These are phyloP conservation scores for Achaetomiella virescens DNA, from an alignment of 495 filamentous ascomycete species.

Conservation along the genomic window DNA sequence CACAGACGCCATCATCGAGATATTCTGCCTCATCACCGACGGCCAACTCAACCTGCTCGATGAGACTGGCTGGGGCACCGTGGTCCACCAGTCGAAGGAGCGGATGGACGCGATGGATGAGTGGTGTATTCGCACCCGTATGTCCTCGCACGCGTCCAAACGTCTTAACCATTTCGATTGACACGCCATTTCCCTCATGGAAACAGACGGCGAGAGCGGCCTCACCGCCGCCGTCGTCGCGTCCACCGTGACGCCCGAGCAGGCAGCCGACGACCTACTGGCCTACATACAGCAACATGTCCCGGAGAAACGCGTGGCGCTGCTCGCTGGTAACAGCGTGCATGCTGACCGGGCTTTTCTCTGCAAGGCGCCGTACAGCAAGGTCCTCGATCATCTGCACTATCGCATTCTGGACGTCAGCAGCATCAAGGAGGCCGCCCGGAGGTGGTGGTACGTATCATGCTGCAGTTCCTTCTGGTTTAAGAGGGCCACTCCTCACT, in stretches of 20 bases:
- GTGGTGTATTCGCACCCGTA: slow-evolving; percentile 46
- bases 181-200: background rate
- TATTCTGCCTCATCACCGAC: slow-evolving; percentile 90
- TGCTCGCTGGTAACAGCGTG: slow-evolving; percentile 88
- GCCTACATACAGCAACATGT: slow-evolving; percentile 69
- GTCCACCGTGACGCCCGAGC: slow-evolving; percentile 63
- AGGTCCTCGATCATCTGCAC: slow-evolving; percentile 69
- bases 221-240: slow-evolving; percentile 69
- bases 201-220: slow-evolving; percentile 58
- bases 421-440: slow-evolving; percentile 78
- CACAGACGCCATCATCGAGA: slow-evolving; percentile 78
- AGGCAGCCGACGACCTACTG: slow-evolving; percentile 68
- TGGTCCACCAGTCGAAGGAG: slow-evolving; percentile 68
- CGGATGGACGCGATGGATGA: slow-evolving; percentile 69
- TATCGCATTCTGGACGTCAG: slow-evolving; percentile 92
- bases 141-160: background rate
- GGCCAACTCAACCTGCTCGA: slow-evolving; percentile 70
- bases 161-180: too few relatives aligned
- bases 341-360: slow-evolving; percentile 87
- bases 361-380: slow-evolving; percentile 61
- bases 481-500: background rate
- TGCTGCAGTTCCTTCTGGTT: background rate
- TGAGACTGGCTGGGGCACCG: slow-evolving; percentile 65
- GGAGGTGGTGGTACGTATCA: slow-evolving; percentile 59
- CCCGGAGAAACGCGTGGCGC: slow-evolving; percentile 53